Base-by-base conservation (phyloP, 176 grass and related monocot species). In the Cymbopogon citratus region DNA sequence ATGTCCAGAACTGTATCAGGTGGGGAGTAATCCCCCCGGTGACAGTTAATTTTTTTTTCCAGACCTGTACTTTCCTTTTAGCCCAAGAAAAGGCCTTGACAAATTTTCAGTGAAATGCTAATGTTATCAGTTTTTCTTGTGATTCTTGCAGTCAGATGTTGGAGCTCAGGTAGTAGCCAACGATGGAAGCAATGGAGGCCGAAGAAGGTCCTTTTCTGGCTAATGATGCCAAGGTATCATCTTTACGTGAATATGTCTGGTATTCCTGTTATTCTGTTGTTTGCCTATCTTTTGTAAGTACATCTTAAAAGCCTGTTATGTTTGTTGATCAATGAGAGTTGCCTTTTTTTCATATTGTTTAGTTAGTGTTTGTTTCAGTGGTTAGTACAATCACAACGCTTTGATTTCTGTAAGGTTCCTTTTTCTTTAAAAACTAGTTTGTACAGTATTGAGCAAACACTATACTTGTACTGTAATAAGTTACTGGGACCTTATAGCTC, bases 211-310 rank as follows among this genome's bases (percentile, higher is more conserved):
- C 82, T 75, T 94, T 97, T 73, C 65, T 91, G 74, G 84, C 78
- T 66, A 88, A 81, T 78, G 89, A 97, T 90, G 91, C 94, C 36
- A 97, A 97, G 91, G 94, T 97, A 90, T 75, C 26, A 77, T 75
- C 33, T 56, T 67, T 77, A 56, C 68, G 26, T 73, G 29, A 74
- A 24, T 33, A 39, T 15, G 31, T 78, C 52, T 73, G 14, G 62
- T 75, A 33, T 66, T 57, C 41, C 54, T 87, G 49, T 67, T 52
- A 68, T 63, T 41, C 26, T 51, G 56, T 29, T 45, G 61, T 12
- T 80, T 57, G 12, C 63, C 24, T 81, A 7, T 13, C 40, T 61
- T 77, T 62, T 43, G 12, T 33, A 38, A 74, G 28, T 78, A 71
- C 4, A 59, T 43, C 59, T 14, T 73, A 59, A 19, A 76, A 65